Percentiles rank a stretch among this genome's conserved stretches.
Evolutionary conservation across 2,329 filamentous ascomycete genomes (phyloP).

Genomic region (Rhexocercosporidium sp.): DNA sequence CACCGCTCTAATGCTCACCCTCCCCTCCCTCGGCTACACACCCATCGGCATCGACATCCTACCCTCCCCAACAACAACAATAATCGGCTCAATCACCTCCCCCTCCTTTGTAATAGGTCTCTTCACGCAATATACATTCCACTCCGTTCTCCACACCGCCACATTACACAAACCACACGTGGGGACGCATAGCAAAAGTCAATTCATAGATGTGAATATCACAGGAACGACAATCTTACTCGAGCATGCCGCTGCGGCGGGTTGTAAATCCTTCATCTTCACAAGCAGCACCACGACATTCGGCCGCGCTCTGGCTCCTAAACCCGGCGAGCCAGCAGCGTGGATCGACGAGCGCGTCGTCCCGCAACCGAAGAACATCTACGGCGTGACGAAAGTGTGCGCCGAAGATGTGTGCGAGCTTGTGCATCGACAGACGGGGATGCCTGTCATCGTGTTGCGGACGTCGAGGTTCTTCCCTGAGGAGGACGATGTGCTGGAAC

Average conservation of each 20-base stretch:
- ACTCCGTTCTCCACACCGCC: conserved; percentile 2
- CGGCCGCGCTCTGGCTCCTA: background rate
- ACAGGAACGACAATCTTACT: background rate
- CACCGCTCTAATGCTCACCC: background rate
- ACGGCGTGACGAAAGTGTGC: conserved; percentile 1
- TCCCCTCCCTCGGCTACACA: background rate
- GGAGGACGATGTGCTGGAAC: background rate
- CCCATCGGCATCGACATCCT: conserved; percentile 5
- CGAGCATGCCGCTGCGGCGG: background rate
- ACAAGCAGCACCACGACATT: background rate
- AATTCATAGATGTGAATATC: background rate
- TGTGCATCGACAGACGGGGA: background rate
- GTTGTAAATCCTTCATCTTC: background rate
- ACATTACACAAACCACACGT: conserved; percentile 3
- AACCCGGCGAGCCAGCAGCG: background rate
- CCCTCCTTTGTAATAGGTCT: background rate
- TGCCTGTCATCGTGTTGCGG: background rate
- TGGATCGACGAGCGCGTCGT: background rate
- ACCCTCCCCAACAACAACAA: background rate
- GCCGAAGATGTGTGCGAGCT: background rate
- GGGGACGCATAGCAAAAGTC: background rate
- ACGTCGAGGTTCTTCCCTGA: background rate
- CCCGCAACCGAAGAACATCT: background rate
- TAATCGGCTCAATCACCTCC: background rate
- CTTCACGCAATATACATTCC: background rate